These are phyloP conservation scores for Sporothrix protearum DNA, from an alignment of 2,329 filamentous ascomycete genomes.

Conservation along the genomic window DNA sequence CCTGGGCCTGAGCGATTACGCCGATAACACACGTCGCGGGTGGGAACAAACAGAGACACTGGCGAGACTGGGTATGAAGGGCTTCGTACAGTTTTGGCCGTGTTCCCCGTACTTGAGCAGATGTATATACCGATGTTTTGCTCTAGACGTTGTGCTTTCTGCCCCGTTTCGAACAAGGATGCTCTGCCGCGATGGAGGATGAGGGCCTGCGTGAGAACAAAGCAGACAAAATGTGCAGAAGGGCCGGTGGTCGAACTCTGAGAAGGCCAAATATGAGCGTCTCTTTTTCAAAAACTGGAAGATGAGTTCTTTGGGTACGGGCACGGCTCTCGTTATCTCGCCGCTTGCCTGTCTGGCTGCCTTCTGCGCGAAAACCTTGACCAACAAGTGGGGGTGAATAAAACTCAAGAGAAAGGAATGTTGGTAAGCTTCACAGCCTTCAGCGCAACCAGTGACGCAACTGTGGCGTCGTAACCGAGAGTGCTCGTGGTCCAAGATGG, in stretches of 20 bases:
- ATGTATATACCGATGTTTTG: neutral
- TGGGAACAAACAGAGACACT: neutral
- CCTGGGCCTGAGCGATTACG: neutral
- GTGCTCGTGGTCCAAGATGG: neutral
- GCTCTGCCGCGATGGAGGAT: neutral
- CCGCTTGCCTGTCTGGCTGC: neutral
- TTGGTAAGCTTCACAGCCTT: neutral
- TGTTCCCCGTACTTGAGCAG: neutral
- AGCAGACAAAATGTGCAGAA: neutral
- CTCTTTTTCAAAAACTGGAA: neutral
- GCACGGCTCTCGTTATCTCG: neutral
- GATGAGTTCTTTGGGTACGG: neutral
- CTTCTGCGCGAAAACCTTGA: neutral
- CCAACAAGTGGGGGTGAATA: no score
- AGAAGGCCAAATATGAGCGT: neutral
- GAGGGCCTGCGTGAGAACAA: neutral
- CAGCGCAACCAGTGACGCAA: neutral
- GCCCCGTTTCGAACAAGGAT: neutral
- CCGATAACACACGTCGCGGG: neutral
- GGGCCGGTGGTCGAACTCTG: constrained; percentile 11
- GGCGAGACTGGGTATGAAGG: neutral
- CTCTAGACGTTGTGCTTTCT: neutral
- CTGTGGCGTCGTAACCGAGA: neutral
- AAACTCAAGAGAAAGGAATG: neutral
- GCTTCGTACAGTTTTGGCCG: neutral